Evolutionary conservation across 2,329 filamentous ascomycete species (phyloP).

Genomic region (Neospermospora avenae): DNA sequence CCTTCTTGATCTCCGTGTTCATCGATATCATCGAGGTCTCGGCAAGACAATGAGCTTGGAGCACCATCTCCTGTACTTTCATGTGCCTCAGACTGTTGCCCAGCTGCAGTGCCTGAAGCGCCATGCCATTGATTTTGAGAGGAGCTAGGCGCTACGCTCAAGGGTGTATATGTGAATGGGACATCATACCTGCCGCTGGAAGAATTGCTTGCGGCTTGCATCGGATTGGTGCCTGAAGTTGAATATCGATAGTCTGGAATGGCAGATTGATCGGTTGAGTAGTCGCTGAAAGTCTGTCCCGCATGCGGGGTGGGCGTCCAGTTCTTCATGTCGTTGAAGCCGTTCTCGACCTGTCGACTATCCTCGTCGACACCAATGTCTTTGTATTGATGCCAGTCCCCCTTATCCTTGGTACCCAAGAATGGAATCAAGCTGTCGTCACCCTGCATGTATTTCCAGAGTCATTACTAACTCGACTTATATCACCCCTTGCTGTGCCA

Average conservation of each 20-base stretch:
- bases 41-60: neutral
- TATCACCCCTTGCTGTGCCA: too few relatives aligned
- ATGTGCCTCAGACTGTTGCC: neutral
- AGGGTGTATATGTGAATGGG: neutral
- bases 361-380: conserved; percentile 5
- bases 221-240: neutral
- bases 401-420: neutral
- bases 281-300: conserved; percentile 3
- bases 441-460: conserved; percentile 4
- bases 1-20: neutral
- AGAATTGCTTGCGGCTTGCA: neutral
- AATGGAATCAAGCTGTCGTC: conserved; percentile 1
- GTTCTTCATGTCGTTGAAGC: conserved; percentile 4
- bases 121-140: neutral
- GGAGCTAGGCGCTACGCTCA: neutral
- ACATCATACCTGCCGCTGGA: neutral
- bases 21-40: neutral
- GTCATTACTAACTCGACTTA: too few relatives aligned
- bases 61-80: neutral
- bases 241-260: neutral
- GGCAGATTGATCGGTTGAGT: neutral
- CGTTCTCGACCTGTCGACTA: conserved; percentile 2
- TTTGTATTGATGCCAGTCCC: conserved; percentile 8
- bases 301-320: conserved; percentile 1
- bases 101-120: neutral